Evolutionary conservation across 805 yeast genomes (phyloP).

Genomic region (Diddensiella santjacobensis): DNA sequence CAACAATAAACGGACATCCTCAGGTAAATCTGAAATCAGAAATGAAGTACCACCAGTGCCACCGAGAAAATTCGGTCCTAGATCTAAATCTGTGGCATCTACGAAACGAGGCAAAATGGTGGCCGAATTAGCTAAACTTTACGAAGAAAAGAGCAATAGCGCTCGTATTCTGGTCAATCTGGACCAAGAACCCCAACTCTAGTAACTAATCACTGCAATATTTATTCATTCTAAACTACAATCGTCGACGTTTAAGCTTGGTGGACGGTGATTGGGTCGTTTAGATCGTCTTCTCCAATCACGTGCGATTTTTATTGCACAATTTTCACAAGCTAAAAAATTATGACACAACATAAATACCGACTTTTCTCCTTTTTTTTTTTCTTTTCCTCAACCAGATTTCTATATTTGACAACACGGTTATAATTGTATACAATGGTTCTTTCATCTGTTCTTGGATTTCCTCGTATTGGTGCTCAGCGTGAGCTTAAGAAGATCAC

Average conservation of each 20-base stretch:
- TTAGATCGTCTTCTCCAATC: neutral
- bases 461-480: slow-evolving; percentile 99
- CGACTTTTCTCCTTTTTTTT: slow-evolving; percentile 9
- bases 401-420: neutral
- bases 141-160: slow-evolving; percentile 49
- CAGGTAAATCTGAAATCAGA: neutral
- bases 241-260: too few species aligned
- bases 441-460: slow-evolving; percentile 95
- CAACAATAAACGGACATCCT: neutral
- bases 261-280: too few species aligned
- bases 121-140: slow-evolving; percentile 56
- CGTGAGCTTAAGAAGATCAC: slow-evolving; percentile 99
- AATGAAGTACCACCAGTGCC: slow-evolving; percentile 18
- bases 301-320: neutral
- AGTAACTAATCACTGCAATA: too few species aligned
- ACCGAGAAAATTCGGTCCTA: slow-evolving; percentile 24
- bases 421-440: slow-evolving; percentile 55
- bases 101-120: slow-evolving; percentile 55
- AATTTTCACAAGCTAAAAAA: slow-evolving; percentile 1
- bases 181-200: slow-evolving; percentile 16
- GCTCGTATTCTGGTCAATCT: slow-evolving; percentile 23
- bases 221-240: too few species aligned
- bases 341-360: neutral
- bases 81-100: slow-evolving; percentile 29
- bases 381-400: slow-evolving; percentile 1